A percentile compares a stretch with the other conserved stretches of the same genome.
Evolutionary conservation across 2,329 filamentous ascomycete genomes (phyloP).

Genomic region (Arthrobotrys sphaeroides): DNA sequence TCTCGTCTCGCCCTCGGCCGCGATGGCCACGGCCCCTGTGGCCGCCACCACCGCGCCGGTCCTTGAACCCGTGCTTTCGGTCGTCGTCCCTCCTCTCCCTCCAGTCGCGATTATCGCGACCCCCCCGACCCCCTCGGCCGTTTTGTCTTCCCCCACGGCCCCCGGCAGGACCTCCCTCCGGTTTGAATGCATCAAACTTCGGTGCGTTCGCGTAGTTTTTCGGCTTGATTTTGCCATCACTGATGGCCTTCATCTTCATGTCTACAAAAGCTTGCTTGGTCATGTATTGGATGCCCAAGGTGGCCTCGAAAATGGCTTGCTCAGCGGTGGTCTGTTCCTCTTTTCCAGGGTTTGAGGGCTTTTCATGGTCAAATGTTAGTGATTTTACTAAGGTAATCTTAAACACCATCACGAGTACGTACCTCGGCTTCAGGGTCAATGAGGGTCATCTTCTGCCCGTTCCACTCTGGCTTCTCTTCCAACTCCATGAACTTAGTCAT

Average conservation of each 20-base stretch:
- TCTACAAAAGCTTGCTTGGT: slow-evolving; percentile 87
- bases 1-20: slow-evolving; percentile 61
- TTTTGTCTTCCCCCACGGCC: slow-evolving; percentile 13
- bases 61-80: slow-evolving; percentile 62
- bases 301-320: slow-evolving; percentile 33
- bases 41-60: slow-evolving; percentile 61
- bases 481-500: slow-evolving; percentile 81
- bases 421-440: slow-evolving; percentile 64
- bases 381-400: background rate
- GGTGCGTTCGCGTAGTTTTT: slow-evolving; percentile 59
- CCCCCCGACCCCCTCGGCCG: slow-evolving; percentile 55
- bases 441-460: slow-evolving; percentile 73
- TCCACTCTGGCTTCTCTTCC: slow-evolving; percentile 84
- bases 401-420: background rate
- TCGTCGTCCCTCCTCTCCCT: slow-evolving; percentile 62
- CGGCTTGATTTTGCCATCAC: slow-evolving; percentile 74
- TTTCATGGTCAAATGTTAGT: background rate
- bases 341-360: slow-evolving; percentile 16
- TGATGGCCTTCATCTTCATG: slow-evolving; percentile 78
- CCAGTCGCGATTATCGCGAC: slow-evolving; percentile 60
- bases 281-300: slow-evolving; percentile 64
- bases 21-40: slow-evolving; percentile 42
- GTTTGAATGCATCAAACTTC: slow-evolving; percentile 64
- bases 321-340: slow-evolving; percentile 37
- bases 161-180: slow-evolving; percentile 37